Conservation (phyloP, 2,329 filamentous ascomycete species). For the Thielaviopsis euricoi region DNA sequence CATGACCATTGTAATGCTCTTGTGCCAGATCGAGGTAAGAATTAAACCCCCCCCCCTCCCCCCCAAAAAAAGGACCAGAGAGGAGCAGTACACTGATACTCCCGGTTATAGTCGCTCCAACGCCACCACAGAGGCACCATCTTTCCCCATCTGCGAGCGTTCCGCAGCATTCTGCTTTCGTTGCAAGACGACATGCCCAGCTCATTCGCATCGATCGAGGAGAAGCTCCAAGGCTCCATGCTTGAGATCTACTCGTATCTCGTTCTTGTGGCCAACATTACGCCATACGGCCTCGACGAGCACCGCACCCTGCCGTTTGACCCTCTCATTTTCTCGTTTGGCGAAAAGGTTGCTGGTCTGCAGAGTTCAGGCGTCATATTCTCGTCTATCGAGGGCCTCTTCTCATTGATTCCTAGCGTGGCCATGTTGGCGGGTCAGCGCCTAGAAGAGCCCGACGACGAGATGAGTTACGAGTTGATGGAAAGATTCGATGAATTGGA, state of each 20-base stretch:
- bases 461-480: background rate
- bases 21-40: slow-evolving; percentile 10
- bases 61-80: background rate
- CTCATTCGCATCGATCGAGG: slow-evolving; percentile 9
- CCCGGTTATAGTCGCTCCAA: slow-evolving; percentile 6
- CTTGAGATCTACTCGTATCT: slow-evolving; percentile 12
- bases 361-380: slow-evolving; percentile 9
- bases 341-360: slow-evolving; percentile 7
- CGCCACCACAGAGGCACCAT: slow-evolving; percentile 9
- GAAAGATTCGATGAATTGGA: slow-evolving; percentile 7
- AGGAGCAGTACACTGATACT: background rate
- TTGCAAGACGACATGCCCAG: slow-evolving; percentile 11
- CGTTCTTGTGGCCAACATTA: slow-evolving; percentile 10
- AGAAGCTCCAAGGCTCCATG: slow-evolving; percentile 11
- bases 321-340: slow-evolving; percentile 8
- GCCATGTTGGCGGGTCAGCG: slow-evolving; percentile 7
- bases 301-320: slow-evolving; percentile 10
- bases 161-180: slow-evolving; percentile 8
- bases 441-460: slow-evolving; percentile 9
- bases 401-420: slow-evolving; percentile 7
- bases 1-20: slow-evolving; percentile 11
- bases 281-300: slow-evolving; percentile 10
- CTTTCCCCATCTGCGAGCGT: slow-evolving; percentile 10
- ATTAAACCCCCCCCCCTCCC: too few species aligned
- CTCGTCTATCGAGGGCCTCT: slow-evolving; percentile 11